phyloP scores from a whole-genome alignment of 2,329 filamentous ascomycete genomes.

The Xylariaceae sp. region DNA sequence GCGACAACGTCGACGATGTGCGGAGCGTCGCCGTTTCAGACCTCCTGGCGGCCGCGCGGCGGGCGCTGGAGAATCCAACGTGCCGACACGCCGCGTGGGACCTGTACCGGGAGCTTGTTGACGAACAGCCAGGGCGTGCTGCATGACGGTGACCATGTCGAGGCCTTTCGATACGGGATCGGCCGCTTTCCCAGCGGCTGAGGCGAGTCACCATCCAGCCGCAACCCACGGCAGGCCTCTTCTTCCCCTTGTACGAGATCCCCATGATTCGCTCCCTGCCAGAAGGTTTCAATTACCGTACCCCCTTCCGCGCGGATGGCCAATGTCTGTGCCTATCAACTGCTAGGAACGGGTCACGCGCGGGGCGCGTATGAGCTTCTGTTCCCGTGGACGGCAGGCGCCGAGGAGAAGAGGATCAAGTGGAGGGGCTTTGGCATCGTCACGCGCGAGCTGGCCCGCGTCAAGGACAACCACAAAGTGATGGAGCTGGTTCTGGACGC shows the following conservation, averaged over 20 bases:
- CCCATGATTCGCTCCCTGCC: constrained; percentile 35
- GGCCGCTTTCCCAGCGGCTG: constrained; percentile 25
- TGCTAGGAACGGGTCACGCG: not conserved
- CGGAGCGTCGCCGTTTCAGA: too few species aligned
- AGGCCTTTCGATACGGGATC: not conserved
- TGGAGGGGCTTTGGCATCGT: constrained; percentile 27
- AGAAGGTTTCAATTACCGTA: constrained; percentile 30
- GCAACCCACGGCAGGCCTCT: constrained; percentile 28
- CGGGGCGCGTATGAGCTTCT: not conserved
- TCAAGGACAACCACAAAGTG: constrained; percentile 16
- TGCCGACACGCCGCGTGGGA: too few species aligned
- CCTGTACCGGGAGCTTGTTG: too few species aligned
- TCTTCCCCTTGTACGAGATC: constrained; percentile 31
- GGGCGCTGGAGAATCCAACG: too few species aligned
- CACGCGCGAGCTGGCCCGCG: constrained; percentile 16
- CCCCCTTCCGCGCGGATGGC: constrained; percentile 26
- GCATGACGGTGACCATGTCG: not conserved
- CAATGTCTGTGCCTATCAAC: constrained; percentile 1
- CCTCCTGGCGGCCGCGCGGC: too few species aligned
- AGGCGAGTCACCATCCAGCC: constrained; percentile 31
- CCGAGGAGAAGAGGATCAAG: constrained; percentile 1
- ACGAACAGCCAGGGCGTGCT: too few species aligned
- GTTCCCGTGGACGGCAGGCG: not conserved
- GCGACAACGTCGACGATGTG: too few species aligned
- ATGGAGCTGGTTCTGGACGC: constrained; percentile 28